These are phyloP conservation scores for Candida boidinii DNA, from an alignment of 805 yeast genomes.

Conservation along the genomic window DNA sequence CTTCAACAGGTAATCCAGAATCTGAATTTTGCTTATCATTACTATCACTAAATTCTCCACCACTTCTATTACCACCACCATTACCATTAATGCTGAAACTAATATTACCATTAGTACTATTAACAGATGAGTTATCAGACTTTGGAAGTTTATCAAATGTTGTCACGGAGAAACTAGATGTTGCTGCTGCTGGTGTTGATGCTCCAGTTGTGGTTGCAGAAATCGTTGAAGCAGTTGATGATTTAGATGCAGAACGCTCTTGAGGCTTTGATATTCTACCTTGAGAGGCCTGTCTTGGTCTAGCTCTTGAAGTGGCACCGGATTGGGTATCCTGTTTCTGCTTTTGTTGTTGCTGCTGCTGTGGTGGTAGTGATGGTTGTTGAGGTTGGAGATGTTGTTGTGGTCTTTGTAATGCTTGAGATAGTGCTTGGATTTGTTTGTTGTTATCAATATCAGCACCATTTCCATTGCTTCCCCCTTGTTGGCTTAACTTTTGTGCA, in stretches of 20 bases:
- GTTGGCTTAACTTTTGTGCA: too few relatives aligned
- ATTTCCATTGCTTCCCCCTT: not conserved
- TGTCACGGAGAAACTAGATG: too few relatives aligned
- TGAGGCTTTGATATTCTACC: not conserved
- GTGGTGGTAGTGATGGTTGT: conserved; percentile 5
- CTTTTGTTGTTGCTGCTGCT: conserved; percentile 3
- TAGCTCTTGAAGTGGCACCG: conserved; percentile 1
- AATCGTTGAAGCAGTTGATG: not conserved
- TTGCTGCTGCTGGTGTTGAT: conserved; percentile 3
- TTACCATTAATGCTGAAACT: too few relatives aligned
- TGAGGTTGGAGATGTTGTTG: conserved; percentile 4
- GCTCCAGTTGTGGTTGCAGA: conserved; percentile 1
- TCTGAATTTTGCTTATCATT: too few relatives aligned
- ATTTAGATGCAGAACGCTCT: not conserved
- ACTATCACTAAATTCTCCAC: too few relatives aligned
- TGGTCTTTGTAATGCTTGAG: not conserved
- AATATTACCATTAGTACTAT: too few relatives aligned
- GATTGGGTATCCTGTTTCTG: conserved; percentile 2
- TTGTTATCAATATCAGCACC: not conserved
- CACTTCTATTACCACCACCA: too few relatives aligned
- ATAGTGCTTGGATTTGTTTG: not conserved
- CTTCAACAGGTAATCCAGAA: too few relatives aligned
- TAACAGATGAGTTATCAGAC: too few relatives aligned
- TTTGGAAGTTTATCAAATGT: too few relatives aligned
- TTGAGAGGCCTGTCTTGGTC: conserved; percentile 5